A percentile compares a stretch with the other conserved stretches of the same genome.
Conservation (phyloP, 2,329 filamentous ascomycete genomes). For the Thielaviopsis euricoi region DNA sequence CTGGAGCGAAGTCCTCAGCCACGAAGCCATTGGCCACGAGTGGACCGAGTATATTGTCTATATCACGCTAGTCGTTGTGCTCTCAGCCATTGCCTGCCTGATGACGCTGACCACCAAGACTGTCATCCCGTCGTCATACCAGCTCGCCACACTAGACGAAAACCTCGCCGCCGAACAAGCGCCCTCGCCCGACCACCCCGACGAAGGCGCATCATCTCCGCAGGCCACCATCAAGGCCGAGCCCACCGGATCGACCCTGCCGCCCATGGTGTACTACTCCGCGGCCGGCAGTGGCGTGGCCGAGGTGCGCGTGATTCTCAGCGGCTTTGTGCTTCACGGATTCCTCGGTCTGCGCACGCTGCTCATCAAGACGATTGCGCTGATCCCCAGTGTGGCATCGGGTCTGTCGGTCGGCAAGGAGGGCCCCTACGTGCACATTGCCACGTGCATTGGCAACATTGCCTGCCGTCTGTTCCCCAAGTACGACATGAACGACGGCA, state of each 20-base stretch:
- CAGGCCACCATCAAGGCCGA: constrained; percentile 20
- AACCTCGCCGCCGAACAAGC: constrained; percentile 58
- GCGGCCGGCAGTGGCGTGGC: constrained; percentile 92
- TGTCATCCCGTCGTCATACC: constrained; percentile 75
- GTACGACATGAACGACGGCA: constrained; percentile 87
- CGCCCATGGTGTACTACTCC: constrained; percentile 86
- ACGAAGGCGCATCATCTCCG: constrained; percentile 16
- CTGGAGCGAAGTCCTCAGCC: constrained; percentile 35
- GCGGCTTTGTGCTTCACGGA: constrained; percentile 89
- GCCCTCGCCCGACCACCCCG: constrained; percentile 24
- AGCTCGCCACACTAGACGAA: constrained; percentile 78
- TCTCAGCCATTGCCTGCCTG: constrained; percentile 58
- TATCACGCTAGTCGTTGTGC: constrained; percentile 49
- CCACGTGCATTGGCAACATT: constrained; percentile 89
- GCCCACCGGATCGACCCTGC: constrained; percentile 22
- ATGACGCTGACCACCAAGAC: constrained; percentile 86
- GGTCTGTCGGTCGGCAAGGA: constrained; percentile 91
- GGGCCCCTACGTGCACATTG: constrained; percentile 92
- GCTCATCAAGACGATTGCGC: constrained; percentile 63
- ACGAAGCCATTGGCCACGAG: constrained; percentile 27
- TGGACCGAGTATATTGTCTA: constrained; percentile 69
- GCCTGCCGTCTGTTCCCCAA: constrained; percentile 85
- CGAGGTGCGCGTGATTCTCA: constrained; percentile 95
- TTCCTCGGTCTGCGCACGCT: constrained; percentile 83
- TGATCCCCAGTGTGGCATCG: constrained; percentile 80